phyloP scores from a whole-genome alignment of 2,329 filamentous ascomycete genomes.

The Ceratocystis variospora region DNA sequence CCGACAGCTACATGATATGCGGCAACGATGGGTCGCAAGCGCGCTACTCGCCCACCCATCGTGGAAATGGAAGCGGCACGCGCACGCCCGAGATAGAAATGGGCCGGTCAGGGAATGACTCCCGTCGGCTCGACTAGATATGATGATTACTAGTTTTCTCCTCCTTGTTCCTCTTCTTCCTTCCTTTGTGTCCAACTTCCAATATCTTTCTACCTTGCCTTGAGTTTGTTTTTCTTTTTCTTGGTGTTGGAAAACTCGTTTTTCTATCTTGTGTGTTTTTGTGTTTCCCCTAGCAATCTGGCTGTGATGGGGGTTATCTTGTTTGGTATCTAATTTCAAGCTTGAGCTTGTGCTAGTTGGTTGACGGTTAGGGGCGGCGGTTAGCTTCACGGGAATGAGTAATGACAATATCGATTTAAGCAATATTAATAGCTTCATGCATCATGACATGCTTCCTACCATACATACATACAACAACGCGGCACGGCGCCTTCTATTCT shows the following conservation, averaged over 20 bases:
- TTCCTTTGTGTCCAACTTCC: not conserved
- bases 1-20: not conserved
- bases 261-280: not conserved
- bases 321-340: too few species aligned
- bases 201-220: not conserved
- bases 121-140: conserved; percentile 16
- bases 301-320: too few species aligned
- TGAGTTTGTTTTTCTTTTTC: not conserved
- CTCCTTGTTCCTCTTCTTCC: not conserved
- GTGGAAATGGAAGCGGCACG: conserved; percentile 11
- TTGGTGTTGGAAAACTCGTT: not conserved
- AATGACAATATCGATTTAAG: not conserved
- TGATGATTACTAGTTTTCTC: not conserved
- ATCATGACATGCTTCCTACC: not conserved
- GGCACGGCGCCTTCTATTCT: not conserved
- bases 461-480: too few species aligned
- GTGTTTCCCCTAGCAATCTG: not conserved
- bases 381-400: not conserved
- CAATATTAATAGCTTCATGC: not conserved
- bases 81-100: conserved; percentile 20
- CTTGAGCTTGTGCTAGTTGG: too few species aligned
- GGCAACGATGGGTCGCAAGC: not conserved
- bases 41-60: not conserved
- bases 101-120: conserved; percentile 15
- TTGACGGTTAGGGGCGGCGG: not conserved